Conservation (phyloP, 768 basidiomycete species). For the Tremella mesenterica region DNA sequence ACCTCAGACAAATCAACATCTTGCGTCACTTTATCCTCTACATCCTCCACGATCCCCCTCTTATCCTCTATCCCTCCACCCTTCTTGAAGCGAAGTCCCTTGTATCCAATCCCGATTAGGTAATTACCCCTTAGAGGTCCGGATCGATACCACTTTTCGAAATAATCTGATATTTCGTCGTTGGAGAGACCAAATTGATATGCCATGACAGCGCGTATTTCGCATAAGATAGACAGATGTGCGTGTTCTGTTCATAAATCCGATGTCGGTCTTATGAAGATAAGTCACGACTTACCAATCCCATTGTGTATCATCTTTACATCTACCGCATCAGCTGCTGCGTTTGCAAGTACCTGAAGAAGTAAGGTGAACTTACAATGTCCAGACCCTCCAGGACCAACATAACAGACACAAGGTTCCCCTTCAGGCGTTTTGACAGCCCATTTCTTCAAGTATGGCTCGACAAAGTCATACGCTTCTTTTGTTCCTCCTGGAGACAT, state of each 20-base stretch:
- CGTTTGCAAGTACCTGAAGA: neutral
- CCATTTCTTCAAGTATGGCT: slow-evolving; percentile 41
- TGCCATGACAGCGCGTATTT: slow-evolving; percentile 31
- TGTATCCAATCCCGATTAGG: slow-evolving; percentile 38
- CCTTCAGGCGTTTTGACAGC: slow-evolving; percentile 38
- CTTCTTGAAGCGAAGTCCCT: slow-evolving; percentile 34
- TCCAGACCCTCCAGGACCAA: slow-evolving; percentile 41
- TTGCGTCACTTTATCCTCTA: slow-evolving; percentile 44
- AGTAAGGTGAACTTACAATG: slow-evolving; percentile 25
- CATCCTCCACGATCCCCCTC: slow-evolving; percentile 41
- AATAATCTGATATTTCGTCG: slow-evolving; percentile 37
- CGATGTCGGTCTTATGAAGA: neutral
- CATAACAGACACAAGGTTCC: slow-evolving; percentile 36
- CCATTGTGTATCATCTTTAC: slow-evolving; percentile 44
- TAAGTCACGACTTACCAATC: slow-evolving; percentile 25
- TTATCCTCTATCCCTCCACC: slow-evolving; percentile 37
- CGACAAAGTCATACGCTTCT: slow-evolving; percentile 34
- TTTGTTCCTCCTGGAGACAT: slow-evolving; percentile 38
- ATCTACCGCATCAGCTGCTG: slow-evolving; percentile 14
- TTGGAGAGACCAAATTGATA: slow-evolving; percentile 33
- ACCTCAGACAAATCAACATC: slow-evolving; percentile 42
- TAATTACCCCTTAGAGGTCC: slow-evolving; percentile 39
- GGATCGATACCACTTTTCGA: slow-evolving; percentile 36
- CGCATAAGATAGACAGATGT: slow-evolving; percentile 37
- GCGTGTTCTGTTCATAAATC: slow-evolving; percentile 30